Base-by-base conservation (phyloP, 768 basidiomycete species). In the Coprinellus aureogranulatus region DNA sequence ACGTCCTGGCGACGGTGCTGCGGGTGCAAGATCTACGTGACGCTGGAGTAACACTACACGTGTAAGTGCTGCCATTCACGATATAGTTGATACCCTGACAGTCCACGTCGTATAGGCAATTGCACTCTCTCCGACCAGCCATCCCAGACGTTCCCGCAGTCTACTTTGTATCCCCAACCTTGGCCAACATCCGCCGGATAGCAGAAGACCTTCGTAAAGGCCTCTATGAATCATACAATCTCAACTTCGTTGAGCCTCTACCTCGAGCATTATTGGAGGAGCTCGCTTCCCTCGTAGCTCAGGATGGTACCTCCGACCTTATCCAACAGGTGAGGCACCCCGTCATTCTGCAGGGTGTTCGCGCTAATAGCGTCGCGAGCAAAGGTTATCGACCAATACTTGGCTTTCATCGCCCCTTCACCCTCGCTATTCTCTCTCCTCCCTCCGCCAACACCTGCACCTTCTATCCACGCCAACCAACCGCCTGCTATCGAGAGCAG, bases 21-120 rank as follows among this genome's bases (percentile, higher is more conserved):
- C 86, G 95, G 54, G 97, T 99, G 6, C 95, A 98, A 72, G 97
- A 98, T 74, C 79, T 99, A 60, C 83, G 97, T 55, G 96, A 98
- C 66, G 91, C 92, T 49, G 97, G 97, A 30, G 94, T 99, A 41
- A 99, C 97, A 9, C 80, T 99, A 58, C 97, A 99, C 75, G 94
- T 98, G 95, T 98, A 77, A 65, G 92, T 76, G 48, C 46, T 55
- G 55, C 54, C 46, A 46, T 48, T 34, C 52, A 39, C n/a, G n/a
- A 12, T 2, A n/a, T 31, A 55, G 30, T 44, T 28, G 26, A 31
- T 2, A 12, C 52, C 44, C 53, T 64, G 20, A 58, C 23, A 55
- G 11, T 30, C 9, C 11, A 44, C 12, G 12, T 22, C 14, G 49
- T 53, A 47, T 61, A 98, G 95, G 61, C 97, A 98, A 78, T 75